Conservation (phyloP, 1,284 basidiomycete genomes). For the Ustilago bromivora region DNA sequence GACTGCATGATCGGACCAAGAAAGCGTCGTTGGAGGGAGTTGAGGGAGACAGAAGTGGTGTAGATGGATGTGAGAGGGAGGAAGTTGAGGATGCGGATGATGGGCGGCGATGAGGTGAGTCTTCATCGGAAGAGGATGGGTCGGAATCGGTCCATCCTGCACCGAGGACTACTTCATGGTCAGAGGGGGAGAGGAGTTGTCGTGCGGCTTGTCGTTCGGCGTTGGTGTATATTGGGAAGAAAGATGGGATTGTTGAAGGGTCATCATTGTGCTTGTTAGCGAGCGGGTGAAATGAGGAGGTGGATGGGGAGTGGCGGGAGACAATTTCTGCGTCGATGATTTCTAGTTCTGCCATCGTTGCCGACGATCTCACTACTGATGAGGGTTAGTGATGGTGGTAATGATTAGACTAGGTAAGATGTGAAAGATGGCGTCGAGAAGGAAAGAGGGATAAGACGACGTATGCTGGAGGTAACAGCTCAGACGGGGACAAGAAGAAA, state of each 20-base stretch:
- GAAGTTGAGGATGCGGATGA: constrained; percentile 19
- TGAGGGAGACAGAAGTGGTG: background rate
- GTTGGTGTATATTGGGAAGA: constrained; percentile 25
- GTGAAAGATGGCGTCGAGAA: background rate
- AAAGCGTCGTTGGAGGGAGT: constrained; percentile 33
- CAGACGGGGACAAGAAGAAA: too few species aligned
- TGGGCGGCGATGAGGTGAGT: constrained; percentile 1
- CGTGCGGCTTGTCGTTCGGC: constrained; percentile 42
- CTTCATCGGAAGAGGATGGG: constrained; percentile 4
- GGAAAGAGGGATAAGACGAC: background rate
- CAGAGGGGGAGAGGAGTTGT: constrained; percentile 33
- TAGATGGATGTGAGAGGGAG: constrained; percentile 13
- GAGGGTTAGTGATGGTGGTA: background rate
- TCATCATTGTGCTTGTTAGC: background rate
- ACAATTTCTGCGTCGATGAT: constrained; percentile 47
- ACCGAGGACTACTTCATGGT: constrained; percentile 49
- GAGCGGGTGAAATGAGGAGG: background rate
- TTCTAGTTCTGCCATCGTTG: constrained; percentile 32
- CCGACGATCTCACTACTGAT: background rate
- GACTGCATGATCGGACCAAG: constrained; percentile 52
- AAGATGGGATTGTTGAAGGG: background rate
- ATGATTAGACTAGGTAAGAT: background rate
- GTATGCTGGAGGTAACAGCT: background rate
- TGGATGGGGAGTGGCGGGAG: constrained; percentile 5
- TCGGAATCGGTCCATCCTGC: constrained; percentile 46